Evolutionary conservation across 176 grass and related monocot genomes (phyloP).

Genomic region (Oryza punctata): DNA sequence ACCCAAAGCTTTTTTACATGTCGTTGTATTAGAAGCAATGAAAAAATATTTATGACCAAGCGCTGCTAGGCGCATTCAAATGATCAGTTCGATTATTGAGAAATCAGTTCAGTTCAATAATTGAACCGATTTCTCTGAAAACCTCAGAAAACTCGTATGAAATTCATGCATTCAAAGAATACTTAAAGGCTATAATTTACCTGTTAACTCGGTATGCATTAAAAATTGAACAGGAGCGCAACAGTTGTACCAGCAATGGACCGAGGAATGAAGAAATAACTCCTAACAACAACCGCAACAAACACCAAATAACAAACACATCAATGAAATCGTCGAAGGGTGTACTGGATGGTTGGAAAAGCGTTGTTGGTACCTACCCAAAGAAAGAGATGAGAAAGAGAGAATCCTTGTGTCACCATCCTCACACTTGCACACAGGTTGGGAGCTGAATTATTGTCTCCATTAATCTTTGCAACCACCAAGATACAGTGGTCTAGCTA

Average conservation of each 20-base stretch:
- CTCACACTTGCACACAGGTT: constrained; percentile 4
- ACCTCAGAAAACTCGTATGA: no score
- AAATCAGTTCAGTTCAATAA: no score
- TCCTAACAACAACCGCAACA: constrained; percentile 26
- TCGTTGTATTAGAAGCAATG: no score
- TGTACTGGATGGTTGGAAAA: constrained; percentile 21
- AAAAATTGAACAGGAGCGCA: neutral
- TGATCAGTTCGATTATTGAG: no score
- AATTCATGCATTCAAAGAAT: no score
- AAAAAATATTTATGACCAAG: no score
- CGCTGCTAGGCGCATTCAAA: no score
- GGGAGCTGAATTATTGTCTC: neutral
- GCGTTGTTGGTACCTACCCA: constrained; percentile 23
- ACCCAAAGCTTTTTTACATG: no score
- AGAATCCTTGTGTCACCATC: constrained; percentile 28
- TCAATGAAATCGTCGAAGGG: constrained; percentile 17
- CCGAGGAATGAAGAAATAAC: neutral
- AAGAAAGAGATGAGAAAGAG: neutral
- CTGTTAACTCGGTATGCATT: neutral
- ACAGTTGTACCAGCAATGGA: neutral
- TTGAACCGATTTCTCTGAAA: no score
- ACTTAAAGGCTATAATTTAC: neutral
- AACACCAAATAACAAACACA: constrained; percentile 39
- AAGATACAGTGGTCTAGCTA: neutral
- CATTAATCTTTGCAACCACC: constrained; percentile 27